These are phyloP conservation scores for Mallotus nudiflorus DNA, from an alignment of 345 rosid species.

Conservation along the genomic window DNA sequence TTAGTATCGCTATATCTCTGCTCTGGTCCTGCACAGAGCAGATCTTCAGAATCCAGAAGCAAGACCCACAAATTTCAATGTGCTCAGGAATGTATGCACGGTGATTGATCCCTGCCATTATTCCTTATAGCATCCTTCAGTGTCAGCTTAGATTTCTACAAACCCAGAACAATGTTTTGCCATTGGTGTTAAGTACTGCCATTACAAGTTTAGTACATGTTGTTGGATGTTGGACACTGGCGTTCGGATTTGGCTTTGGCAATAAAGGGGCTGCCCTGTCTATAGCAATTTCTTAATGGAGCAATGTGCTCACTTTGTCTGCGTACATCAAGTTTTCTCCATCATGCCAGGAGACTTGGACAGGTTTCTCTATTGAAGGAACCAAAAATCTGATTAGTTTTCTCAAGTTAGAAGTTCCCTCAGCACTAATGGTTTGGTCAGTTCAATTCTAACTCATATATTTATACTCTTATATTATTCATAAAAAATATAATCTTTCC, in stretches of 20 bases:
- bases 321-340: constrained; percentile 35
- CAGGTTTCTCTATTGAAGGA: constrained; percentile 33
- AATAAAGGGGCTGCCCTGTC: constrained; percentile 41
- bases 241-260: constrained; percentile 29
- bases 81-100: constrained; percentile 28
- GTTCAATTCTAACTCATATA: too few relatives aligned
- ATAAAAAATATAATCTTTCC: not conserved
- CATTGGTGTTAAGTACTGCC: constrained; percentile 28
- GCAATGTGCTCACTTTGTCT: constrained; percentile 35
- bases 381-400: constrained; percentile 23
- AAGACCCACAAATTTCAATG: constrained; percentile 25
- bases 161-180: constrained; percentile 25
- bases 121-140: constrained; percentile 39
- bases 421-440: constrained; percentile 43
- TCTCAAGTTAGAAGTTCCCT: constrained; percentile 35
- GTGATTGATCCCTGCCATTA: constrained; percentile 34
- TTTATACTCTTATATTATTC: too few relatives aligned
- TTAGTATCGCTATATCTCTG: constrained; percentile 30
- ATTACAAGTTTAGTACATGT: constrained; percentile 32
- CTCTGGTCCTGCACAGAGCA: constrained; percentile 27
- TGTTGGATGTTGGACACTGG: constrained; percentile 30
- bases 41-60: constrained; percentile 26
- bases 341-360: constrained; percentile 35
- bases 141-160: constrained; percentile 39
- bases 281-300: constrained; percentile 34